Evolutionary conservation across 495 filamentous ascomycete genomes (phyloP).

Genomic region (Staphylotrichum tortipilum): DNA sequence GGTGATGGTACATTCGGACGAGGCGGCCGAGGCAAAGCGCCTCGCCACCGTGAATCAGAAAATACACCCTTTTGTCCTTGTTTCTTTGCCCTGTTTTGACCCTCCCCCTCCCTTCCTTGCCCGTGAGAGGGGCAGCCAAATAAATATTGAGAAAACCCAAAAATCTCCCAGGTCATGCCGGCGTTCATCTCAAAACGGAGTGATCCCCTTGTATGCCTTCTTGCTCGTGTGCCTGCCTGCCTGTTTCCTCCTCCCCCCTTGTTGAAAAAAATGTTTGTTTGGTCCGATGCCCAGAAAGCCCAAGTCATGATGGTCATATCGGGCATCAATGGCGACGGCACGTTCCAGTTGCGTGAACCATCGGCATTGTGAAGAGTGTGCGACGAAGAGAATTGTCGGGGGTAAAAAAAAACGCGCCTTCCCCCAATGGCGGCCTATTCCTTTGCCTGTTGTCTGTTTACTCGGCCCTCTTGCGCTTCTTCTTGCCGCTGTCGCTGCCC

Average conservation of each 20-base stretch:
- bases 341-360: constrained; percentile 27
- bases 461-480: constrained; percentile 69
- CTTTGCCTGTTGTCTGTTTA: too few species aligned
- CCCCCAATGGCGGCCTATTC: too few species aligned
- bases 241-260: not conserved
- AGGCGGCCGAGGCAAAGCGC: constrained; percentile 16
- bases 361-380: constrained; percentile 31
- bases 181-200: constrained; percentile 6
- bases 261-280: constrained; percentile 4
- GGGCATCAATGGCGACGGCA: constrained; percentile 30
- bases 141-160: not conserved
- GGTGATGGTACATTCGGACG: constrained; percentile 27
- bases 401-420: too few species aligned
- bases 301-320: constrained; percentile 30
- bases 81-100: not conserved
- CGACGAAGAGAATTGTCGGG: constrained; percentile 27
- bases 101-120: too few species aligned
- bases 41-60: constrained; percentile 26
- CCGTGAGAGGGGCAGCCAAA: too few species aligned
- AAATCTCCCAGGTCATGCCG: constrained; percentile 6
- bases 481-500: constrained; percentile 44
- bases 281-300: constrained; percentile 3
- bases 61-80: constrained; percentile 14
- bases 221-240: too few species aligned
- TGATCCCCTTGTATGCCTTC: constrained; percentile 5